phyloP scores from a whole-genome alignment of 352 stramenopile genomes.

The Phytopythium vexans region DNA sequence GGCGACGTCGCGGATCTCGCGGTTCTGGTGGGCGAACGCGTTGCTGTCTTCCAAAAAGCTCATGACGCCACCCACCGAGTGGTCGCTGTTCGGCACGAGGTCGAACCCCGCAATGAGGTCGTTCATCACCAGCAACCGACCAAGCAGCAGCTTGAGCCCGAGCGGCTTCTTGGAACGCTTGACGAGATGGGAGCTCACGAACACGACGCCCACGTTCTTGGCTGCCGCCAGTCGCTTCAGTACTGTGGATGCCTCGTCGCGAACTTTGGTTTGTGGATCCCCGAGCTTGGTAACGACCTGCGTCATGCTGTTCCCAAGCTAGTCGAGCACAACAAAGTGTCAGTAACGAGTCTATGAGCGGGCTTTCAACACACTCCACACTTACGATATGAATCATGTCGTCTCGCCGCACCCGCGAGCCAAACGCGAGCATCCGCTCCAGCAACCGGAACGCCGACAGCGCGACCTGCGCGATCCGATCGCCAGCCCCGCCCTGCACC shows the following conservation, averaged over 20 bases:
- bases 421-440: constrained; percentile 55
- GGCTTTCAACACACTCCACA: neutral
- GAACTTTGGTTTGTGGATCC: constrained; percentile 67
- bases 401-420: constrained; percentile 37
- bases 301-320: constrained; percentile 74
- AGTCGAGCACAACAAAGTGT: constrained; percentile 4
- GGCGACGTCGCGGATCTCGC: constrained; percentile 84
- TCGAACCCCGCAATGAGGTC: constrained; percentile 57
- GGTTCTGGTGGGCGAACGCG: constrained; percentile 83
- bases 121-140: constrained; percentile 58
- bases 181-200: constrained; percentile 55
- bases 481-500: constrained; percentile 65
- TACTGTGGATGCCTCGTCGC: constrained; percentile 54
- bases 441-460: constrained; percentile 70
- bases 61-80: constrained; percentile 64
- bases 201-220: constrained; percentile 65
- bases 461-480: constrained; percentile 73
- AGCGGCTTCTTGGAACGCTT: constrained; percentile 78
- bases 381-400: constrained; percentile 72
- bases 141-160: constrained; percentile 66
- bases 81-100: constrained; percentile 39
- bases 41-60: constrained; percentile 80
- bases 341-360: neutral
- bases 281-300: constrained; percentile 80
- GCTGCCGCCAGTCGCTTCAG: constrained; percentile 43